Conservation (phyloP, 352 stramenopile species). For the Pythium aphanidermatum region DNA sequence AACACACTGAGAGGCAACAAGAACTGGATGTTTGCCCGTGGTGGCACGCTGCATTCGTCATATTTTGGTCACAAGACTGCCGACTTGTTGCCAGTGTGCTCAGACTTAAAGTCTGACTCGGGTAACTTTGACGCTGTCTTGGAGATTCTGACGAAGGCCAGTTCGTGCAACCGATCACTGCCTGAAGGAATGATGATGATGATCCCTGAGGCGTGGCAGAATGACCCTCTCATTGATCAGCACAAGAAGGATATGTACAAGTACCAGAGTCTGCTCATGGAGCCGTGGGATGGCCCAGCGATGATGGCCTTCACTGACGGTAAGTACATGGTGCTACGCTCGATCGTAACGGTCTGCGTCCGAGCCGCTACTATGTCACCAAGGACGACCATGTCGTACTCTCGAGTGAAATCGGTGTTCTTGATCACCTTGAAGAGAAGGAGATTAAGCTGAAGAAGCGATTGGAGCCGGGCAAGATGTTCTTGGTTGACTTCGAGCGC, state of each 20-base stretch:
- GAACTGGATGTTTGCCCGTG: slow-evolving; percentile 95
- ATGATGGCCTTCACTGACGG: slow-evolving; percentile 97
- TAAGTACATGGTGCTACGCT: slow-evolving; percentile 95
- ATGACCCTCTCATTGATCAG: slow-evolving; percentile 88
- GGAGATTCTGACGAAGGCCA: slow-evolving; percentile 92
- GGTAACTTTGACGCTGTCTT: slow-evolving; percentile 96
- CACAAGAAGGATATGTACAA: slow-evolving; percentile 97
- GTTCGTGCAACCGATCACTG: slow-evolving; percentile 85
- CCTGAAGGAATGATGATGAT: slow-evolving; percentile 98
- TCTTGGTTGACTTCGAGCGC: slow-evolving; percentile 95
- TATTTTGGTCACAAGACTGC: slow-evolving; percentile 91
- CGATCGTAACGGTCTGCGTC: slow-evolving; percentile 94
- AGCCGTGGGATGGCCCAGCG: slow-evolving; percentile 97
- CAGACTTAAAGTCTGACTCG: slow-evolving; percentile 94
- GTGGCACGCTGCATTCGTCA: slow-evolving; percentile 86
- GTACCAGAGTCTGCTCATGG: slow-evolving; percentile 96
- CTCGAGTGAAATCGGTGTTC: slow-evolving; percentile 94
- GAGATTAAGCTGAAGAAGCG: slow-evolving; percentile 93
- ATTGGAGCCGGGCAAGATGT: slow-evolving; percentile 97
- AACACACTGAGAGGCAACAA: slow-evolving; percentile 97
- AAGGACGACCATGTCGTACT: slow-evolving; percentile 95
- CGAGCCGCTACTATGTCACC: slow-evolving; percentile 95
- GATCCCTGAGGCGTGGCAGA: slow-evolving; percentile 97
- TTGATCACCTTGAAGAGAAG: slow-evolving; percentile 86
- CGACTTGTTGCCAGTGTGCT: slow-evolving; percentile 90